These are phyloP conservation scores for Blastobotrys mokoenaii DNA, from an alignment of 805 yeast genomes.

Conservation along the genomic window DNA sequence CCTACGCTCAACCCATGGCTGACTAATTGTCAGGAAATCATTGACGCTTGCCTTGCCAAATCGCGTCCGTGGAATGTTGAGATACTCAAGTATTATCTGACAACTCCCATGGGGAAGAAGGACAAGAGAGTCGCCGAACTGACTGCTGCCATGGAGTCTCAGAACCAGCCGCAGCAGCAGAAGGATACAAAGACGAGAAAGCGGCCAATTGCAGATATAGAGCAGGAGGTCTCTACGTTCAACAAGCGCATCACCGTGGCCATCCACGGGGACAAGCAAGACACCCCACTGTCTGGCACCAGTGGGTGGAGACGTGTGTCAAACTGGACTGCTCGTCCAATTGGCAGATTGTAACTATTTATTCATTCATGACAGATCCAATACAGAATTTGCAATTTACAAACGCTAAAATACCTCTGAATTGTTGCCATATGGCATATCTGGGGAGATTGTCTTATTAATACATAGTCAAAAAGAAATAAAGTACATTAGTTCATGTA, in stretches of 20 bases:
- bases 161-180: background rate
- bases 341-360: conserved; percentile 10
- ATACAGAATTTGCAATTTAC: no score
- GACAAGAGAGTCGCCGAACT: background rate
- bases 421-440: no score
- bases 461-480: no score
- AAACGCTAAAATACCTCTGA: no score
- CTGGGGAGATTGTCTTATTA: no score
- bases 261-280: no score
- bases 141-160: conserved; percentile 7
- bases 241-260: conserved; percentile 7
- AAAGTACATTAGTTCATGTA: no score
- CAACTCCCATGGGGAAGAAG: background rate
- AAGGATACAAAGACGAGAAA: background rate
- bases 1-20: background rate
- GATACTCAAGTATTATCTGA: conserved; percentile 1
- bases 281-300: background rate
- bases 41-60: background rate
- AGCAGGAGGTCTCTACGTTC: conserved; percentile 9
- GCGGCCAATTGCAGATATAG: conserved; percentile 5
- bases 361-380: no score
- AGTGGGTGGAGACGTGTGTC: conserved; percentile 9
- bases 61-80: conserved; percentile 9
- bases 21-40: background rate
- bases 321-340: conserved; percentile 16